Evolutionary conservation across 495 filamentous ascomycete species (phyloP).

Genomic region (Xylaria grammica): DNA sequence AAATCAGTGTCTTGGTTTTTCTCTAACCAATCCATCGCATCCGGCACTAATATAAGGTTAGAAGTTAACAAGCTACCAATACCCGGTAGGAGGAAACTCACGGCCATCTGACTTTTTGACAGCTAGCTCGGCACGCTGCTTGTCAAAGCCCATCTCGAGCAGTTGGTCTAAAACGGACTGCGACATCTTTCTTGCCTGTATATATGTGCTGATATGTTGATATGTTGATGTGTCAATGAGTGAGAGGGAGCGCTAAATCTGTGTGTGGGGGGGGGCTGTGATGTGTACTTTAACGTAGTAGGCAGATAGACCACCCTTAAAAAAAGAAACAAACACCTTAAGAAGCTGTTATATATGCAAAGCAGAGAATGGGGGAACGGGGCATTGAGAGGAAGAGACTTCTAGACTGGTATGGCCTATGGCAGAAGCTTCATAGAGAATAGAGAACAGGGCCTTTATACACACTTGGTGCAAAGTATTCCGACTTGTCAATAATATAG

Average conservation of each 20-base stretch:
- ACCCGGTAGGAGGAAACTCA: slow-evolving; percentile 49
- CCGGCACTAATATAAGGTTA: slow-evolving; percentile 67
- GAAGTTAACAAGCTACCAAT: background rate
- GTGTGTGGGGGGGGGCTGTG: slow-evolving; percentile 18
- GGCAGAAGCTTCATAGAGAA: background rate
- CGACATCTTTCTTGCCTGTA: slow-evolving; percentile 58
- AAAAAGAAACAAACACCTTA: too few species aligned
- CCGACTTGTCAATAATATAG: background rate
- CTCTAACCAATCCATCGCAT: slow-evolving; percentile 93
- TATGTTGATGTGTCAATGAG: slow-evolving; percentile 28
- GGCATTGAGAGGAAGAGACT: background rate
- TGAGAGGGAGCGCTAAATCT: slow-evolving; percentile 24
- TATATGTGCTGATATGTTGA: too few species aligned
- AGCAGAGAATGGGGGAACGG: background rate
- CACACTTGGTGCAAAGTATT: background rate
- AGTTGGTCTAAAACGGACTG: slow-evolving; percentile 77
- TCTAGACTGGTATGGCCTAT: slow-evolving; percentile 1
- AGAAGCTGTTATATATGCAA: background rate
- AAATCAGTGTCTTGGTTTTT: slow-evolving; percentile 63
- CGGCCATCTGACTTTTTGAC: slow-evolving; percentile 76
- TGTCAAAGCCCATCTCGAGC: slow-evolving; percentile 94
- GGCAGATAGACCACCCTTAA: background rate
- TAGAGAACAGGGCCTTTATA: background rate
- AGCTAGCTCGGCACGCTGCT: slow-evolving; percentile 77
- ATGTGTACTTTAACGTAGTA: background rate